phyloP scores from a whole-genome alignment of 805 yeast genomes.

The Suhomyces prunicola region DNA sequence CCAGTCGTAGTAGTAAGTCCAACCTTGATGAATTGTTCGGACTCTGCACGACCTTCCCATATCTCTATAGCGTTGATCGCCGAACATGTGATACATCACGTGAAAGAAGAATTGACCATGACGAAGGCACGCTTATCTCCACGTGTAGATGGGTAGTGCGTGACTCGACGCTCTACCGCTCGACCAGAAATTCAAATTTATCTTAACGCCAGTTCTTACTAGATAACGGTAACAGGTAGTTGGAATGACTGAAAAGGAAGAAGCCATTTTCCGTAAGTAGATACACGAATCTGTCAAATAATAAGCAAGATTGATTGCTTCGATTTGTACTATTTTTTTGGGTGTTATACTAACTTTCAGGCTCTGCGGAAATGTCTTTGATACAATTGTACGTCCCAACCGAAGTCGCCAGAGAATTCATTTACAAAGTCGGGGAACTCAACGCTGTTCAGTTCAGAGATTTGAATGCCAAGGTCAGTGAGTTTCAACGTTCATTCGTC shows the following conservation, averaged over 20 bases:
- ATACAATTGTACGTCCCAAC: constrained; percentile 89
- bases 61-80: too few relatives aligned
- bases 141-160: background rate
- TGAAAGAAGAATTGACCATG: background rate
- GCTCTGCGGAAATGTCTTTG: constrained; percentile 97
- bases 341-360: constrained; percentile 16
- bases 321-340: background rate
- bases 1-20: background rate
- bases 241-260: constrained; percentile 34
- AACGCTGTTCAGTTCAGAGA: constrained; percentile 88
- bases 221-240: background rate
- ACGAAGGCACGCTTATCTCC: background rate
- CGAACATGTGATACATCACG: background rate
- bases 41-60: background rate
- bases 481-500: constrained; percentile 89
- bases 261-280: constrained; percentile 46
- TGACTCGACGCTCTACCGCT: background rate
- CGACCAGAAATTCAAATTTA: background rate
- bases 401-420: constrained; percentile 83
- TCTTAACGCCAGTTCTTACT: background rate
- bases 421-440: constrained; percentile 81
- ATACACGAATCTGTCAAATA: background rate
- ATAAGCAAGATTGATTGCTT: background rate
- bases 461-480: constrained; percentile 67
- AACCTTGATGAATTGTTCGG: background rate